Base-by-base conservation (phyloP, 805 yeast genomes). In the Tetrapisispora arboricola region DNA sequence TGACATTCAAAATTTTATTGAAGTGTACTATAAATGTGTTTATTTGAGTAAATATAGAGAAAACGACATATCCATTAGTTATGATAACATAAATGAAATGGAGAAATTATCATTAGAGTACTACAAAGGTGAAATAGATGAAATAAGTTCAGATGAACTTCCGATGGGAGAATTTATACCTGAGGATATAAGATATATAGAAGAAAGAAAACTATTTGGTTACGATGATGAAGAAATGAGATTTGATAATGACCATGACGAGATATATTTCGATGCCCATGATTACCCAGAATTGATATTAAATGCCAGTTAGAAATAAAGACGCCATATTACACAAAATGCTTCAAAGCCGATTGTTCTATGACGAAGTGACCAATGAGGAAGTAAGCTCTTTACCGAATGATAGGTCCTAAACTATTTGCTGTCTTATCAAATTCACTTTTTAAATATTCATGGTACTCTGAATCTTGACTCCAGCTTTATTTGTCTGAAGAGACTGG, bases 11-110 rank as follows among this genome's bases (percentile, higher is more conserved):
- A 67, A 69, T 32, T 90, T 90, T 57, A 72, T 80, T 64, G 56
- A 65, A 20, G 67, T 77, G 1, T 67, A 85, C 12, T 71, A 75
- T 52, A 72, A 73, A 43, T 84, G 95, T 53, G 75, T 79, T 50
- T 90, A 74, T 55, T 95, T 86, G 57, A 72, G 78, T 48, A 84
- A 81, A 54, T 84, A 80, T 57, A 75, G 71, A 47, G 71, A 64
- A 46, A 64, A 78, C 4, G 69, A 80, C 7, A 54, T 59, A 1
- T 65, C 65, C 12, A 72, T 71, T 5, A 54, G 71, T 1, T 61
- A 63, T 10, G 60, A 58, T 6, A 78, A 78, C 31, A 64, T 85
- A 38, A 60, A 69, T 28, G 82, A 81, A 49, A 82, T 84, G 49
- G 69, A 72, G 5, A 42, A 47, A 13, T 44, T 40, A 12, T 40